Evolutionary conservation across 2,329 filamentous ascomycete species (phyloP), one percentile per base, ranked within the genome.

Genomic region (Capronia coronata): DNA sequence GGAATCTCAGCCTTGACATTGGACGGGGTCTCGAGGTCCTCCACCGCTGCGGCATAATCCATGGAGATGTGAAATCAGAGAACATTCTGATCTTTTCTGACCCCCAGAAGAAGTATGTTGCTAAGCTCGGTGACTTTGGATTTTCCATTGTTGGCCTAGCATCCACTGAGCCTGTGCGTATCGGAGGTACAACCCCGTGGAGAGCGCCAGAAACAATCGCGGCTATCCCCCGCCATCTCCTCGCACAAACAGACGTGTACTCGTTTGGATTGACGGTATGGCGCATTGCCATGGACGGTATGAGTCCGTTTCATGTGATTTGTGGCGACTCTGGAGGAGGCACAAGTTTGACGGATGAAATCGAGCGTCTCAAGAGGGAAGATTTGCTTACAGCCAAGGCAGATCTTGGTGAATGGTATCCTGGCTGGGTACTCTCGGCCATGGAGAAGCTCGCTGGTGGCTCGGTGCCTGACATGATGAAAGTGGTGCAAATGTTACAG

Each of bases 31-130:
- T 64, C 4, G 54, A 63, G 39, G 55, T 54, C 10, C 52, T 64
- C 2, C 62, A 64, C 50, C 54, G 57, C 18, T 64, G 61, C 45
- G 61, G 60, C 22, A 63, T 64, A 32, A 53, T 63, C 2, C 62
- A 64, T 49, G 62, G 62, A 2, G 62, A 64, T 40, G 48, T 64
- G 27, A 64, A 64, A 48, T 51, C 57, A 18, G 62, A 64, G 43
- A 64, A 64, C 27, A 51, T 63, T 11, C 54, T 64, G 34, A 49
- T 64, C 2, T 64, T 61, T 21, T 25, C 45, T 14, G 43, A 58
- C 42, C 47, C 55, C 11, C 43, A 51, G 8, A 49, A 47, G 8
- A 49, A 55, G 46, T 57, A 52, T 37, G 35, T 61, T 35, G 58
- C 60, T 3, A 63, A 63, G 40, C 30, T 63, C 13, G 56, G 59